These are phyloP conservation scores for Nematodospora valgi DNA, from an alignment of 805 yeast species.

Conservation along the genomic window DNA sequence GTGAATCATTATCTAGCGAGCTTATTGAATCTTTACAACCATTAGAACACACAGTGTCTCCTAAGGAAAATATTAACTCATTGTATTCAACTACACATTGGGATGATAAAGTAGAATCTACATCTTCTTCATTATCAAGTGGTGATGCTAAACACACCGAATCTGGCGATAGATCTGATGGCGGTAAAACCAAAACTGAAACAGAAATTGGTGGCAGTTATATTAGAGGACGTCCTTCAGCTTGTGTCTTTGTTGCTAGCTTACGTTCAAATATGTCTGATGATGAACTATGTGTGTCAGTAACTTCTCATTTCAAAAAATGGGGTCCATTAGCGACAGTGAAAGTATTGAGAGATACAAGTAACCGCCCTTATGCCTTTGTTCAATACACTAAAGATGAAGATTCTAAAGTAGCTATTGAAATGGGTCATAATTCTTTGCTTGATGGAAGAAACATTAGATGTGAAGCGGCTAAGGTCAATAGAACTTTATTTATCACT, in stretches of 20 bases:
- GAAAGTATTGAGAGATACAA: conserved; percentile 78
- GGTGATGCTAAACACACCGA: conserved; percentile 2
- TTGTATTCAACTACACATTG: conserved; percentile 7
- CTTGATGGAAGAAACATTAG: conserved; percentile 75
- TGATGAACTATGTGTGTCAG: conserved; percentile 68
- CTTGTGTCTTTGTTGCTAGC: conserved; percentile 87
- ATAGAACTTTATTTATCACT: conserved; percentile 72
- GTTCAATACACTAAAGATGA: conserved; percentile 75
- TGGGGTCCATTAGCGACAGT: conserved; percentile 74
- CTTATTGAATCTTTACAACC: conserved; percentile 3
- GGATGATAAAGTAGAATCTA: conserved; percentile 3
- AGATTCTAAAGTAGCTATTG: conserved; percentile 68
- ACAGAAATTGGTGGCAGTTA: background rate
- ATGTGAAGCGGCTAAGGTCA: conserved; percentile 89
- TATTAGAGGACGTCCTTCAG: conserved; percentile 65
- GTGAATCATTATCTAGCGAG: conserved; percentile 3
- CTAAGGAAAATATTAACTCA: conserved; percentile 8
- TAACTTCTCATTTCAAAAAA: conserved; percentile 60
- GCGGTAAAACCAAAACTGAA: conserved; percentile 2
- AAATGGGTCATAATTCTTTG: conserved; percentile 62
- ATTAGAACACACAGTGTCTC: conserved; percentile 4
- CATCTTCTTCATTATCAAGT: conserved; percentile 2
- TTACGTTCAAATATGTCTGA: conserved; percentile 63
- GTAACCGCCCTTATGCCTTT: conserved; percentile 86
- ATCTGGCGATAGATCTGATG: background rate